Conservation (phyloP, 768 basidiomycete genomes). For the Suillus placidus region DNA sequence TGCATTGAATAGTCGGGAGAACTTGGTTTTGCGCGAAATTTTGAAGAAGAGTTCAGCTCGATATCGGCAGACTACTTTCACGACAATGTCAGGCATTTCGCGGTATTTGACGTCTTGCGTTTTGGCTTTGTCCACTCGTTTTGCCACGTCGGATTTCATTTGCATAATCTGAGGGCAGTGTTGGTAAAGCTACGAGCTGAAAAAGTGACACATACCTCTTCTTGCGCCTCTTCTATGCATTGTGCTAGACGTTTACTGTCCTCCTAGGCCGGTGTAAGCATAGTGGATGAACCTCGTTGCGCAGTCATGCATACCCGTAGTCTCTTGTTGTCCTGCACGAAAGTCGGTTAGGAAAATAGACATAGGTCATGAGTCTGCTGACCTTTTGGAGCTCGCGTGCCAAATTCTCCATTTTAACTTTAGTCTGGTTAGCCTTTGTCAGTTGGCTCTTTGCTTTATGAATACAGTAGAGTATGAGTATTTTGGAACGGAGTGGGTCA, state of each 20-base stretch:
- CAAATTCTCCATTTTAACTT: slow-evolving; percentile 88
- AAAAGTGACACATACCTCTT: slow-evolving; percentile 55
- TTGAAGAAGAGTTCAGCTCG: slow-evolving; percentile 93
- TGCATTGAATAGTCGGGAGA: slow-evolving; percentile 79
- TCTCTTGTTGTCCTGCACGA: slow-evolving; percentile 80
- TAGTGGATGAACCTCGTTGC: slow-evolving; percentile 13
- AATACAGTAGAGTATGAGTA: slow-evolving; percentile 18
- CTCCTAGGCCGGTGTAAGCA: slow-evolving; percentile 53
- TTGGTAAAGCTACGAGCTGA: slow-evolving; percentile 7
- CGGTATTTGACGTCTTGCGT: slow-evolving; percentile 79
- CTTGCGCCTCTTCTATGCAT: slow-evolving; percentile 85
- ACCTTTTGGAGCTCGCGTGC: slow-evolving; percentile 91
- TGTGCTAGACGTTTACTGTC: slow-evolving; percentile 80
- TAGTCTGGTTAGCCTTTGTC: slow-evolving; percentile 86
- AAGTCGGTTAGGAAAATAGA: slow-evolving; percentile 21
- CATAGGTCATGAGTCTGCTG: slow-evolving; percentile 12
- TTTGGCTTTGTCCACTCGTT: slow-evolving; percentile 77
- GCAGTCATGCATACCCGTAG: slow-evolving; percentile 61
- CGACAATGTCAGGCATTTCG: slow-evolving; percentile 87
- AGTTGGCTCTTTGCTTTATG: slow-evolving; percentile 75
- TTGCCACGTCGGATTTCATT: slow-evolving; percentile 83
- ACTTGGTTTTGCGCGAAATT: slow-evolving; percentile 87
- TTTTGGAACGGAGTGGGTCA: slow-evolving; percentile 7
- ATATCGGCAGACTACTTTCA: slow-evolving; percentile 87
- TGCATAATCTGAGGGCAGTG: slow-evolving; percentile 57